Percentiles rank a stretch among this genome's conserved stretches.
These are phyloP conservation scores for Dactylellina cionopaga DNA, from an alignment of 2,329 filamentous ascomycete genomes.

Conservation along the genomic window DNA sequence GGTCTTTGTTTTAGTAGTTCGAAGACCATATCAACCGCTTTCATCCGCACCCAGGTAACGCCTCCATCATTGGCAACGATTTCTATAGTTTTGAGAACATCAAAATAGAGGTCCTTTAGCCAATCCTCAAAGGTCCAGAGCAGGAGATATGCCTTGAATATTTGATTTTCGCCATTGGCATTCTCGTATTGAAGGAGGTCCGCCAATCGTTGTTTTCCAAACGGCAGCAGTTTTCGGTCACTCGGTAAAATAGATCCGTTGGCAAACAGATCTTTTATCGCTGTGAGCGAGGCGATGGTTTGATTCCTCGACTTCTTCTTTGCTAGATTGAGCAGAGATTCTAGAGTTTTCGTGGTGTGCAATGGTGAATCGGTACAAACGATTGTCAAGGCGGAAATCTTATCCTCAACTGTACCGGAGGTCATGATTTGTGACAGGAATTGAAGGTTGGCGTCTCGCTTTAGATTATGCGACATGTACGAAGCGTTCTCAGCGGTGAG, in stretches of 20 bases:
- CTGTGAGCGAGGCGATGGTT: conserved; percentile 89
- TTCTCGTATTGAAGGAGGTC: conserved; percentile 72
- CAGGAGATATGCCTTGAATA: conserved; percentile 81
- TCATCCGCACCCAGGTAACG: conserved; percentile 81
- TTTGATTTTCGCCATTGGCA: conserved; percentile 67
- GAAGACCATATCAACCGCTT: conserved; percentile 89
- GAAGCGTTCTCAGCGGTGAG: conserved; percentile 79
- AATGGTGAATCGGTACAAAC: conserved; percentile 95
- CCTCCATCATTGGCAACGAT: conserved; percentile 95
- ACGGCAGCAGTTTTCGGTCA: conserved; percentile 81
- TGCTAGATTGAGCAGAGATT: conserved; percentile 82
- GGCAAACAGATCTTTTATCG: conserved; percentile 91
- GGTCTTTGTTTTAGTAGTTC: conserved; percentile 93
- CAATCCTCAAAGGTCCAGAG: conserved; percentile 94
- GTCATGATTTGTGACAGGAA: conserved; percentile 98
- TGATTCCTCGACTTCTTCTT: conserved; percentile 93
- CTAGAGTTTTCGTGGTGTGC: conserved; percentile 89
- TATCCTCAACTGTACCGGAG: conserved; percentile 94
- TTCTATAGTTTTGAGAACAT: conserved; percentile 89
- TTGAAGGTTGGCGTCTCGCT: conserved; percentile 87
- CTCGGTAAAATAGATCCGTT: conserved; percentile 85
- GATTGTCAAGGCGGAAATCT: conserved; percentile 92
- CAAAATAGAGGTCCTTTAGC: conserved; percentile 93
- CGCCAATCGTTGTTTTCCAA: conserved; percentile 75
- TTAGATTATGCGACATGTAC: conserved; percentile 76